phyloP scores from a whole-genome alignment of 2,329 filamentous ascomycete species.

The Aspergillus nomiae region DNA sequence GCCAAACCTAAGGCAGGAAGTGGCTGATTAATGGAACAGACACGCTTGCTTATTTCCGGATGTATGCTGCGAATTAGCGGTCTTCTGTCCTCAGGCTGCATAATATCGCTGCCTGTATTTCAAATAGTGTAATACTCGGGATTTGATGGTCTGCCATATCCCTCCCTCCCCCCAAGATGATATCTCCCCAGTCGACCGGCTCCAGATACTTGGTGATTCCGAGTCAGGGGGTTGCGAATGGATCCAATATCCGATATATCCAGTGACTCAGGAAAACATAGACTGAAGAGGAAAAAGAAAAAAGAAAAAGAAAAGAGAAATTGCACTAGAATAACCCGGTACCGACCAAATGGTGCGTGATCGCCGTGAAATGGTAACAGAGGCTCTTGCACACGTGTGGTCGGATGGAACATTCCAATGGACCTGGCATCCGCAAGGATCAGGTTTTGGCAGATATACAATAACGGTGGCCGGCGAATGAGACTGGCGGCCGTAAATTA shows the following conservation, averaged over 20 bases:
- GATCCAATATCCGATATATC: background rate
- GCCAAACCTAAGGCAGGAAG: background rate
- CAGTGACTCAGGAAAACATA: background rate
- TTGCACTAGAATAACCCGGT: background rate
- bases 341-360: slow-evolving; percentile 4
- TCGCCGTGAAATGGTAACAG: slow-evolving; percentile 2
- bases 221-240: background rate
- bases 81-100: background rate
- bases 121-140: background rate
- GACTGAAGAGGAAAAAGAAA: background rate
- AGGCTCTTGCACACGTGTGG: slow-evolving; percentile 14
- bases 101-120: background rate
- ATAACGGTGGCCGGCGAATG: slow-evolving; percentile 3
- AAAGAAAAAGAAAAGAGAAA: background rate
- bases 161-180: background rate
- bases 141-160: background rate
- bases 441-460: background rate
- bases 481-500: slow-evolving; percentile 1
- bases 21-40: background rate
- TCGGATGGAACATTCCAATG: slow-evolving; percentile 12
- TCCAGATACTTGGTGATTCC: background rate
- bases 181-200: background rate
- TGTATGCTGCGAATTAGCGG: background rate
- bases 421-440: slow-evolving; percentile 1
- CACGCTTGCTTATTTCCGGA: background rate